Percentiles rank a stretch among this genome's conserved stretches.
phyloP scores from a whole-genome alignment of 306 rosid species.

The barrel medic (Medicago truncatula) region MtrunA17r5.0-ANR NC_053045.1:47669501-47670000 shows the following conservation, averaged over 20 bases:
- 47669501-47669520: conserved; percentile 85
- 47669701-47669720: conserved; percentile 79
- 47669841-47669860: conserved; percentile 58
- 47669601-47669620: conserved; percentile 91
- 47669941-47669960: conserved; percentile 87
- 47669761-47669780: conserved; percentile 88
- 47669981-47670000: conserved; percentile 81
- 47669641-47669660: conserved; percentile 71
- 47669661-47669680: conserved; percentile 90
- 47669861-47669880: conserved; percentile 73
- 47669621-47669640: conserved; percentile 64
- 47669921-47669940: conserved; percentile 70
- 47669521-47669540: conserved; percentile 93
- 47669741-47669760: conserved; percentile 89
- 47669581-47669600: conserved; percentile 98
- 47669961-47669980: conserved; percentile 82
- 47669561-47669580: conserved; percentile 91
- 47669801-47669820: conserved; percentile 63
- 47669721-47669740: conserved; percentile 78
- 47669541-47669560: conserved; percentile 81
- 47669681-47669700: conserved; percentile 95
- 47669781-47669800: conserved; percentile 84
- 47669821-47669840: conserved; percentile 56
- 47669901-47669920: conserved; percentile 95
- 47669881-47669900: conserved; percentile 82